Base-by-base conservation (phyloP, 2,329 filamentous ascomycete species). In the Aspergillus sp. region DNA sequence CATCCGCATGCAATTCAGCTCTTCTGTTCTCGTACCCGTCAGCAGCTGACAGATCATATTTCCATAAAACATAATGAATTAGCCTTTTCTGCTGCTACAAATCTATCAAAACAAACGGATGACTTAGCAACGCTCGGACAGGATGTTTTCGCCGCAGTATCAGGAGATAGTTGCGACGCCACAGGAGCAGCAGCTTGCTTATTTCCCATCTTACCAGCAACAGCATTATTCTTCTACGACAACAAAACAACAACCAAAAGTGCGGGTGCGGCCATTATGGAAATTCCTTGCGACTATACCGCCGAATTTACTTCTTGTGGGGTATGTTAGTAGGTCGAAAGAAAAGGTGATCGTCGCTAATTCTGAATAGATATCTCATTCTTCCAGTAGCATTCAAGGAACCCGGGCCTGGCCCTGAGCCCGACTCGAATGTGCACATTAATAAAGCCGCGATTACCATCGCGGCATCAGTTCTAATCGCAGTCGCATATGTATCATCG, bases 341-440 rank as follows among this genome's bases (percentile, higher is more conserved):
- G 2, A 12, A 12, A 30, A 12, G 9, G 25, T 30, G 9, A 12
- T 30, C 25, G 10, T 30, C 25, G 25, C 25, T 30, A 30, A 30
- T 5, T 1, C 4, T 12, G 25, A 10, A 17, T 45, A 67, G 64
- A 13, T 66, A 63, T 37, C 37, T 67, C 33, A 56, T 65, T 7
- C 52, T 66, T 9, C 59, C 64, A 6, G 44, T 67, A 6, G 58
- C 61, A 6, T 61, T 67, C 38, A 56, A 55, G 12, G 25, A 30
- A 12, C 25, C 25, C 9, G 25, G 25, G 5, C 25, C 25, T 30
- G 10, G 4, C 12, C 4, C 25, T 12, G 19, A 43, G 53, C n/a
- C 53, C 12, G 44, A 57, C 9, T 45, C 51, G 7, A 48, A 51
- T 5, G 32, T 58, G 25, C 55, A 49, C 13, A 48, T 58, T 41